These are phyloP conservation scores for Penicillium fuscoglaucum DNA, from an alignment of 2,329 filamentous ascomycete species.

Conservation along the genomic window DNA sequence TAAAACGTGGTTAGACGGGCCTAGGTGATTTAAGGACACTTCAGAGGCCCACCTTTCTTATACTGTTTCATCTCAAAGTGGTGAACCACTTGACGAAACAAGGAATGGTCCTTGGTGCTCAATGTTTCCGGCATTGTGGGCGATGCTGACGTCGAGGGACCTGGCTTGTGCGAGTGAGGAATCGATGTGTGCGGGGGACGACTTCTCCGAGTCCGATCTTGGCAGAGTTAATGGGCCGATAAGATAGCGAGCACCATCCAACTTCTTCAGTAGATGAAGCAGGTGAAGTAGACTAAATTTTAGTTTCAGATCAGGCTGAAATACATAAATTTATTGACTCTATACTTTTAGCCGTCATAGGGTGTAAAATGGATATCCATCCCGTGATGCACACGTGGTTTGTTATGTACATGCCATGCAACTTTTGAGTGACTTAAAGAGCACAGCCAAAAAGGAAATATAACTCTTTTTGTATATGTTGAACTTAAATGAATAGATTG, in stretches of 20 bases:
- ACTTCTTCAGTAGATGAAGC: background rate
- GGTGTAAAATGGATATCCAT: background rate
- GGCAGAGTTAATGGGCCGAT: slow-evolving; percentile 26
- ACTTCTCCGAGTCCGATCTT: slow-evolving; percentile 30
- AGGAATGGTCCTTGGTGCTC: slow-evolving; percentile 81
- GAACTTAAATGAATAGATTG: background rate
- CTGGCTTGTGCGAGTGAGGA: slow-evolving; percentile 36
- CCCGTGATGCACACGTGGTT: background rate
- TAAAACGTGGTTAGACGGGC: slow-evolving; percentile 24
- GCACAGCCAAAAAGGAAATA: background rate
- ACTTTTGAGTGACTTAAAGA: background rate
- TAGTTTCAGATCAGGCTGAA: background rate
- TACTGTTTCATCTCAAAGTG: slow-evolving; percentile 98
- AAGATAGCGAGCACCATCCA: slow-evolving; percentile 19
- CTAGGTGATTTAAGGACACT: background rate
- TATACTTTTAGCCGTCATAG: background rate
- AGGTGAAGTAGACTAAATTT: background rate
- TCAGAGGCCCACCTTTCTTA: slow-evolving; percentile 65
- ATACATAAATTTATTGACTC: background rate
- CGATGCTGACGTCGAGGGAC: slow-evolving; percentile 30
- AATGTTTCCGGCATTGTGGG: slow-evolving; percentile 49
- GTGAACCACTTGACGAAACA: slow-evolving; percentile 93
- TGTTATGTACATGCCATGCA: background rate
- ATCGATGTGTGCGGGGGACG: slow-evolving; percentile 40
- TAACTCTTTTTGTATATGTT: background rate